Conservation (phyloP, 192 early-diverging fungal species). For the Funneliformis geosporum region DNA sequence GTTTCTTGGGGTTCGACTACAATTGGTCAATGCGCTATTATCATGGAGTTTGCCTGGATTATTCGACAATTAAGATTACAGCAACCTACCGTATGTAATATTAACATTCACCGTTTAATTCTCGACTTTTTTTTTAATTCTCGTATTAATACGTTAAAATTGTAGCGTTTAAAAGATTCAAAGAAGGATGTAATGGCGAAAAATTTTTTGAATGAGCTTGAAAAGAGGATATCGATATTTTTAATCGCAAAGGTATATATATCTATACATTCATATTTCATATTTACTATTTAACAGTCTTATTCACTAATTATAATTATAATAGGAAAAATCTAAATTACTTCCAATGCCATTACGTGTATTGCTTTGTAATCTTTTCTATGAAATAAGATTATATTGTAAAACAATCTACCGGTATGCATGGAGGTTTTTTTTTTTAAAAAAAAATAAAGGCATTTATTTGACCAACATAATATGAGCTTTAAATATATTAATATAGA, state of each 20-base stretch:
- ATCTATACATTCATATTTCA: not conserved
- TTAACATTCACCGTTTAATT: not conserved
- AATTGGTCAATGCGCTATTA: conserved; percentile 54
- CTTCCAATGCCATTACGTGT: conserved; percentile 54
- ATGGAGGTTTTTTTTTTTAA: not conserved
- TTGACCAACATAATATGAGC: too few species aligned
- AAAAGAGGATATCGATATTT: conserved; percentile 51
- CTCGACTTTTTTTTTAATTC: not conserved
- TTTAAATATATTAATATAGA: too few species aligned
- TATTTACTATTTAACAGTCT: not conserved
- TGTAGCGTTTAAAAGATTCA: conserved; percentile 33
- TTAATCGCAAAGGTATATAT: conserved; percentile 43
- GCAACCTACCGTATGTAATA: not conserved
- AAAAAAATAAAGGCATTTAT: too few species aligned
- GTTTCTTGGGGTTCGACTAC: conserved; percentile 52
- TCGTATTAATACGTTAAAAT: not conserved
- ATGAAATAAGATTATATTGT: conserved; percentile 58
- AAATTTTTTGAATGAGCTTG: conserved; percentile 60
- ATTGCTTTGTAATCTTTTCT: conserved; percentile 50
- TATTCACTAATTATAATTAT: conserved; percentile 11
- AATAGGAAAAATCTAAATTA: conserved; percentile 47
- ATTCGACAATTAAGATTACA: conserved; percentile 40
- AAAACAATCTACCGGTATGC: conserved; percentile 52
- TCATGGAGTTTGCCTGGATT: conserved; percentile 54
- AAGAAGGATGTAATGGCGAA: conserved; percentile 52